Base-by-base conservation (phyloP, 768 basidiomycete genomes). In the Tylopilus balloui region DNA sequence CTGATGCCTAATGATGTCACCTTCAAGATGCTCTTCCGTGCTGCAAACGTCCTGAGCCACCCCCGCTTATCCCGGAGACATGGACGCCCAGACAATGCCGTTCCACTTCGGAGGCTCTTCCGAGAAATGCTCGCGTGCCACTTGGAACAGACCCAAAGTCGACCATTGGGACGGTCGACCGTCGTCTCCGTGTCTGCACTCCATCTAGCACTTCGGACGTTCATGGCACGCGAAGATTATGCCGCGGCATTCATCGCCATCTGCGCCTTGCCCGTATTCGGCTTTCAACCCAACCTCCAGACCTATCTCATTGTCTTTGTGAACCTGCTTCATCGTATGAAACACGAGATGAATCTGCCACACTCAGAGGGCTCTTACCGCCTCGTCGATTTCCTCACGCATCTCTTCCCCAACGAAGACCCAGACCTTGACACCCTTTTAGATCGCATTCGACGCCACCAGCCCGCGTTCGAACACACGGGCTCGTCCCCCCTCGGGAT, bases 181-280 rank as follows among this genome's bases (percentile, higher is more conserved):
- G 45, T 66, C 8, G 39, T 71, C 13, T 66, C 61, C 15, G 62
- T 66, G 0, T 69, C 63, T 27, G 61, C 75, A 1, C 57, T 80
- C 31, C 73, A 73, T 53, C 55, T 69, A 23, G 70, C 72, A 1
- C 64, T 82, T 5, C 71, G 71, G n/a, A 64, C 71, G 0, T 77
- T 79, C 53, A 60, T 81, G 46, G 59, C 58, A 0, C 56, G 62
- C 10, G 63, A 65, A 3, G 81, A 81, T 61, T 81, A 78, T 49
- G 61, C 75, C 11, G 80, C 69, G 1, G 78, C 76, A 1, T 70
- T 70, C 52, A 57, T 75, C 39, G 63, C 64, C 15, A 48, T 81
- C 9, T 64, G 61, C 20, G 53, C 69, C 9, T 67, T 73, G 47
- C 32, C 40, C 14, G 42, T 50, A 0, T 61, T 70, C 28, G 58